phyloP scores from a whole-genome alignment of 352 stramenopile species.

The Globisporangium heterothallicum region DNA sequence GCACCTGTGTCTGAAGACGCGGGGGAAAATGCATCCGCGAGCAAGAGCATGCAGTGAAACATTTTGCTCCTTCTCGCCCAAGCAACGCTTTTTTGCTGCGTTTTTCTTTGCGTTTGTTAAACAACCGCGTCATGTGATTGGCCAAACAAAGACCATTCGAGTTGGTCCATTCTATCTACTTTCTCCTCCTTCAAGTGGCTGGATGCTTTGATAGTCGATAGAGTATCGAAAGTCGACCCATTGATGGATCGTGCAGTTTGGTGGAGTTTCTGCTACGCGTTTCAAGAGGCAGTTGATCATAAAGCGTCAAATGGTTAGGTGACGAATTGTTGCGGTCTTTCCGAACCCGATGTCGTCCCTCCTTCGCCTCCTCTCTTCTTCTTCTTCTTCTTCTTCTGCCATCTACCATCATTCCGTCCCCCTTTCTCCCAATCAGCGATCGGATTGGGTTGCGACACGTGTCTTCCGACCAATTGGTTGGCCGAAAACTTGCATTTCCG shows the following conservation, averaged over 20 bases:
- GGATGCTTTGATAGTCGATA: constrained; percentile 6
- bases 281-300: background rate
- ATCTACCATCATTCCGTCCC: constrained; percentile 1
- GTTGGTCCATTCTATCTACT: too few species aligned
- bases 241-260: background rate
- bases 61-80: background rate
- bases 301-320: background rate
- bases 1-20: too few species aligned
- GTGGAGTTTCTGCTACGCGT: too few species aligned
- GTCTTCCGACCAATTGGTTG: constrained; percentile 7
- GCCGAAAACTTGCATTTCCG: constrained; percentile 6
- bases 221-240: too few species aligned
- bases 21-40: too few species aligned
- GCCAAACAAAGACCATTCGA: constrained; percentile 13
- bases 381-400: too few species aligned
- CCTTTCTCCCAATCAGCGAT: background rate
- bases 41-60: too few species aligned
- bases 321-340: background rate
- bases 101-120: constrained; percentile 7
- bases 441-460: constrained; percentile 18
- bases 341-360: constrained; percentile 4
- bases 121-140: background rate
- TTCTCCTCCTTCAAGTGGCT: too few species aligned
- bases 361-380: background rate
- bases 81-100: constrained; percentile 1